A percentile compares a stretch with the other conserved stretches of the same genome.
phyloP scores from a whole-genome alignment of 805 yeast species.

The Cephaloascus albidus region DNA sequence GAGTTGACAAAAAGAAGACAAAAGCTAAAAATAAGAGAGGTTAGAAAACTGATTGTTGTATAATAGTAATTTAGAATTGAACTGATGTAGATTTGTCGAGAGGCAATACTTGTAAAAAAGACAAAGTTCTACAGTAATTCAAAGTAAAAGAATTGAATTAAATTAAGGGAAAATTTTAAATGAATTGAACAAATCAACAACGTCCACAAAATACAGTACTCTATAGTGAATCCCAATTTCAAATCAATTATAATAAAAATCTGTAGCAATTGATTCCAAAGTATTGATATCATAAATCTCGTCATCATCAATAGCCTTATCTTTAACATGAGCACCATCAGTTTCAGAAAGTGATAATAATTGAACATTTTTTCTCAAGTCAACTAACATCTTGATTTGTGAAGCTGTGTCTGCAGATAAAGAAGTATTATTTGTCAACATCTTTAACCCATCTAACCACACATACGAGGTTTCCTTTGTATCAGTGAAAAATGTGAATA shows the following conservation, averaged over 20 bases:
- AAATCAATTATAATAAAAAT: constrained; percentile 14
- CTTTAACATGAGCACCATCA: constrained; percentile 6
- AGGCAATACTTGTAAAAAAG: too few species aligned
- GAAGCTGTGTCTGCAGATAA: constrained; percentile 32
- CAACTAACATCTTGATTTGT: constrained; percentile 34
- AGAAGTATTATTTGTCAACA: constrained; percentile 25
- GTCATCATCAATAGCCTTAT: constrained; percentile 4
- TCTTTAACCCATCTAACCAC: constrained; percentile 73
- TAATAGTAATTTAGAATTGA: background rate
- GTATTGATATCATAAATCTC: constrained; percentile 10
- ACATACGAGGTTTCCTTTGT: constrained; percentile 57
- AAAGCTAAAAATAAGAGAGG: constrained; percentile 13
- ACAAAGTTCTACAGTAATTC: too few species aligned
- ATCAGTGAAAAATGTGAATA: constrained; percentile 60
- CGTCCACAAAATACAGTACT: background rate
- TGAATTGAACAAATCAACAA: background rate
- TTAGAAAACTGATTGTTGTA: background rate
- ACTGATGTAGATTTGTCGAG: too few species aligned
- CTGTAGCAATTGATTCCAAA: constrained; percentile 10
- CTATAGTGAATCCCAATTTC: background rate
- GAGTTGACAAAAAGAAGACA: constrained; percentile 12
- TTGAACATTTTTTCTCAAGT: constrained; percentile 40
- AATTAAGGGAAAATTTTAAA: too few species aligned
- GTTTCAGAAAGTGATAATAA: constrained; percentile 27
- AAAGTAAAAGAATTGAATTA: too few species aligned